Evolutionary conservation across 2,329 filamentous ascomycete species (phyloP).

Genomic region (Hawksworthiomyces lignivorus): DNA sequence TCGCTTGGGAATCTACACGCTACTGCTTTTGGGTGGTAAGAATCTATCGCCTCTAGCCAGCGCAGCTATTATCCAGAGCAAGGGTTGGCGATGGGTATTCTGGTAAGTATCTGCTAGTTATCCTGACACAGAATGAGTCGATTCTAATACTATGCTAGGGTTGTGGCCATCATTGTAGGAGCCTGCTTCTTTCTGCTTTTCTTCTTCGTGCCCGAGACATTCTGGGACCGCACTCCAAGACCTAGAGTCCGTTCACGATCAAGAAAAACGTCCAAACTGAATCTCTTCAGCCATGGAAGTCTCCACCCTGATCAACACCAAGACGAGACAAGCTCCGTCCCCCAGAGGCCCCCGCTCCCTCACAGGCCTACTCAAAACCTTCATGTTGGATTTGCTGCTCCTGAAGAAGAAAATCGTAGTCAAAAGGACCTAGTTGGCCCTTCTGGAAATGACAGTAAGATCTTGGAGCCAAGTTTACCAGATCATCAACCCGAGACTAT

Average conservation of each 20-base stretch:
- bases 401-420: constrained; percentile 14
- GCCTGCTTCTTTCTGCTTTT: constrained; percentile 67
- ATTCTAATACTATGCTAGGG: constrained; percentile 38
- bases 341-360: background rate
- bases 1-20: constrained; percentile 85
- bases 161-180: constrained; percentile 72
- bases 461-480: too few relatives aligned
- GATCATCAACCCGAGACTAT: too few relatives aligned
- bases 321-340: background rate
- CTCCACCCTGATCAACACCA: background rate
- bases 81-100: constrained; percentile 87
- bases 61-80: constrained; percentile 68
- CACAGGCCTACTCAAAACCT: constrained; percentile 22
- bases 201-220: constrained; percentile 88
- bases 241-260: constrained; percentile 18
- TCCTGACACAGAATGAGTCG: too few relatives aligned
- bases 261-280: background rate
- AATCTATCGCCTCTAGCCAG: constrained; percentile 83
- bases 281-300: background rate
- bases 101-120: constrained; percentile 47
- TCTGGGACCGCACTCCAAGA: constrained; percentile 78
- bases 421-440: too few relatives aligned
- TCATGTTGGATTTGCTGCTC: constrained; percentile 51
- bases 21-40: constrained; percentile 83
- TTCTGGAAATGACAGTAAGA: too few relatives aligned